Evolutionary conservation across 495 filamentous ascomycete genomes (phyloP).

Genomic region (Aspergillus cavernicola): DNA sequence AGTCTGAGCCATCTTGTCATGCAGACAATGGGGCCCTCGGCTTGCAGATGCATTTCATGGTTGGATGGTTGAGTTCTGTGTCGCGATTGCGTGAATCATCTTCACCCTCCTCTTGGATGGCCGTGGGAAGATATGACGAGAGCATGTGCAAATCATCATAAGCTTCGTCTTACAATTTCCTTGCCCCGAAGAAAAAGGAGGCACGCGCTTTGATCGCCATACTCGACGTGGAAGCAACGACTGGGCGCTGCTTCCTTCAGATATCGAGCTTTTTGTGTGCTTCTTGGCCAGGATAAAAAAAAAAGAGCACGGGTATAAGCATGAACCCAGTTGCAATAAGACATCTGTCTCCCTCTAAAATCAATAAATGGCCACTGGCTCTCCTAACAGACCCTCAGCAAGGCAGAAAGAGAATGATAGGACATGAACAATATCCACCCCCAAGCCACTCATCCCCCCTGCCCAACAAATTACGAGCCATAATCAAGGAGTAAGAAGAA

Average conservation of each 20-base stretch:
- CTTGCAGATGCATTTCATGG: constrained; percentile 2
- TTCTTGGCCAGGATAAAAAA: not conserved
- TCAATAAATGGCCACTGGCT: not conserved
- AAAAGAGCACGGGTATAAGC: not conserved
- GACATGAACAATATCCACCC: not conserved
- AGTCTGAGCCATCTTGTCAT: constrained; percentile 5
- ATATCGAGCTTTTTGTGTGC: not conserved
- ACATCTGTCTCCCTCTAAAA: not conserved
- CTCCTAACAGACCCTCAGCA: not conserved
- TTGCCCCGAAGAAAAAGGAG: not conserved
- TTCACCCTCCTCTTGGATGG: not conserved
- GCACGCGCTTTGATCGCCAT: not conserved
- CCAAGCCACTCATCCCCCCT: constrained; percentile 1
- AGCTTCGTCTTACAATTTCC: not conserved
- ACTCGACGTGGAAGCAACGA: not conserved
- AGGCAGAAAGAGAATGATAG: not conserved
- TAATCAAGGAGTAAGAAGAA: not conserved
- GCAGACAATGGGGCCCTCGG: not conserved
- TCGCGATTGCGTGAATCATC: not conserved
- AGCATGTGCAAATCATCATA: constrained; percentile 3
- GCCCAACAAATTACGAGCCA: not conserved
- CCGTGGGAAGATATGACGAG: not conserved
- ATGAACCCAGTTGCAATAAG: not conserved
- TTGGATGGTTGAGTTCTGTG: not conserved
- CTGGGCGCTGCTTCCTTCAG: not conserved